These are phyloP conservation scores for Punctularia strigosozonata DNA, from an alignment of 768 basidiomycete genomes.

Conservation along the genomic window DNA sequence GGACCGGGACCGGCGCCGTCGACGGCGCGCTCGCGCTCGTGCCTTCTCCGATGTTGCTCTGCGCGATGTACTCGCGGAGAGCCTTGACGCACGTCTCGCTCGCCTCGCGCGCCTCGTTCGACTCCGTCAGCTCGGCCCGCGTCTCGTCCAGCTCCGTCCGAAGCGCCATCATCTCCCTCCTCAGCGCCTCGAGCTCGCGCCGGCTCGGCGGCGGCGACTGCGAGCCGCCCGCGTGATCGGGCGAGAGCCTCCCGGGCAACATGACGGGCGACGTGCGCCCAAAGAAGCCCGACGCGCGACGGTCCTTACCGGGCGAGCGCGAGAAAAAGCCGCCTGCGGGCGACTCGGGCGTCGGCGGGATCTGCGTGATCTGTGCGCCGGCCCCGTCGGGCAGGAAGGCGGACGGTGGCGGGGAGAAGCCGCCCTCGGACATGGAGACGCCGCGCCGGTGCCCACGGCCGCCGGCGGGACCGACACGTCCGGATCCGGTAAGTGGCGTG, in stretches of 20 bases:
- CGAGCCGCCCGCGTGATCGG: not conserved
- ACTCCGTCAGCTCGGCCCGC: slow-evolving; percentile 59
- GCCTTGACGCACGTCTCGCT: slow-evolving; percentile 78
- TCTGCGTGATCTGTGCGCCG: slow-evolving; percentile 8
- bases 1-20: not conserved
- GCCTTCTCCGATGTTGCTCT: slow-evolving; percentile 48
- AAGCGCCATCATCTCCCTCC: slow-evolving; percentile 43
- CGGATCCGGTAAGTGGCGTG: slow-evolving; percentile 47
- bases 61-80: slow-evolving; percentile 71
- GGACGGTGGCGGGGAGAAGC: slow-evolving; percentile 17
- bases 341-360: slow-evolving; percentile 4
- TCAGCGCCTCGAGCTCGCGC: slow-evolving; percentile 43
- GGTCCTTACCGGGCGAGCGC: slow-evolving; percentile 10
- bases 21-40: slow-evolving; percentile 7
- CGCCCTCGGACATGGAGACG: slow-evolving; percentile 64
- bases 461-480: slow-evolving; percentile 26
- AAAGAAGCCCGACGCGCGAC: slow-evolving; percentile 42
- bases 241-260: slow-evolving; percentile 2
- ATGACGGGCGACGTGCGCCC: slow-evolving; percentile 37
- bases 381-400: slow-evolving; percentile 19
- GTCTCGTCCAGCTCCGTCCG: slow-evolving; percentile 51
- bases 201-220: slow-evolving; percentile 2
- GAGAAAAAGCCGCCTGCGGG: slow-evolving; percentile 16
- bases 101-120: slow-evolving; percentile 77
- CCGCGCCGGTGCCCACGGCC: slow-evolving; percentile 52